A percentile compares a stretch with the other conserved stretches of the same genome.
These are phyloP conservation scores for Pyrenula massariospora DNA, from an alignment of 495 filamentous ascomycete genomes.

Conservation along the genomic window DNA sequence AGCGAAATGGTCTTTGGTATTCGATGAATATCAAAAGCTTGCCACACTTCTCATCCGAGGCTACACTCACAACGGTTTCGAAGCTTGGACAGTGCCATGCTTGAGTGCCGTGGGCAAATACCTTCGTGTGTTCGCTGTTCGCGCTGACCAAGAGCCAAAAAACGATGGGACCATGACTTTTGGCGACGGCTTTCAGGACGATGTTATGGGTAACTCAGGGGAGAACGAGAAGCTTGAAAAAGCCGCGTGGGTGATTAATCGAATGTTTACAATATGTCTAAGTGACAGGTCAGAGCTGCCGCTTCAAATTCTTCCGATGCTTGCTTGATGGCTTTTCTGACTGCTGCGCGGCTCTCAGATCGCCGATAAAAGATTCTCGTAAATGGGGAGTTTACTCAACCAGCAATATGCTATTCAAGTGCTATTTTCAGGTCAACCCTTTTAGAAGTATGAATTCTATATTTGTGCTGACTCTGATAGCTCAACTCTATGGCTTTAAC, in stretches of 20 bases:
- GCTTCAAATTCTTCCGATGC: neutral
- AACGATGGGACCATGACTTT: slow-evolving; percentile 25
- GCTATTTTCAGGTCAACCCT: slow-evolving; percentile 84
- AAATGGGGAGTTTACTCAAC: slow-evolving; percentile 97
- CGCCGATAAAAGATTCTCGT: slow-evolving; percentile 74
- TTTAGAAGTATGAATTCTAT: slow-evolving; percentile 2
- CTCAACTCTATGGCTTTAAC: slow-evolving; percentile 78
- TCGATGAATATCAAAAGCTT: slow-evolving; percentile 75
- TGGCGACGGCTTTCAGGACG: slow-evolving; percentile 55
- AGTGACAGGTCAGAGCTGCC: slow-evolving; percentile 60
- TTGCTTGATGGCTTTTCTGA: neutral
- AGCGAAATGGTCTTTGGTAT: slow-evolving; percentile 60
- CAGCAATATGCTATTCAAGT: slow-evolving; percentile 90
- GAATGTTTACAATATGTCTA: slow-evolving; percentile 78
- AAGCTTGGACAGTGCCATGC: slow-evolving; percentile 80
- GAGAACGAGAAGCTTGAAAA: slow-evolving; percentile 79
- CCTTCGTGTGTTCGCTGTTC: slow-evolving; percentile 75
- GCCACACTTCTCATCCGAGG: slow-evolving; percentile 58
- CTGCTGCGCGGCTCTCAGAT: slow-evolving; percentile 40
- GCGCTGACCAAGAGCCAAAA: slow-evolving; percentile 53
- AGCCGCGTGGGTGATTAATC: slow-evolving; percentile 74
- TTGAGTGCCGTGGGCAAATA: slow-evolving; percentile 77
- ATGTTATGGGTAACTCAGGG: slow-evolving; percentile 56
- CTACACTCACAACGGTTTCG: slow-evolving; percentile 54
- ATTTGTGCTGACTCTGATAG: slow-evolving; percentile 19